Base-by-base conservation (phyloP, 306 rosid genomes). In the Prosopis cineraria region DNA sequence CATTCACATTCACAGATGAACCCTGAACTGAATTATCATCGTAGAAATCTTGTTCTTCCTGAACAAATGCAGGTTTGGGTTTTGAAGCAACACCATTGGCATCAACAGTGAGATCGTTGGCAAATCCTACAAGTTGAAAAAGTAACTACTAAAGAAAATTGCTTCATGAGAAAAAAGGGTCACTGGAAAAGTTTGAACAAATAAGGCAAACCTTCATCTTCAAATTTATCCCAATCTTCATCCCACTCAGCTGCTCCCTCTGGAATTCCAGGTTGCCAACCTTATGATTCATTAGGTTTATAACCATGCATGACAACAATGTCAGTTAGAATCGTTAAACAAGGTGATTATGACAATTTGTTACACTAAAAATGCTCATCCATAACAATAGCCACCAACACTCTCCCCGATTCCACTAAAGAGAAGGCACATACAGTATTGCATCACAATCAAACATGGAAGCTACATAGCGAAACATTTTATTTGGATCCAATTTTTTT, bases 201-300 rank as follows among this genome's bases (percentile, higher is more conserved):
- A 44, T 20, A 70, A 64, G 69, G 79, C 85, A 62, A 78, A 95
- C 98, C 98, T 87, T 90, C 98, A 67, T 95, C 98, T 84, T 95
- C 98, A 72, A 95, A 95, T 84, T 95, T 95, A 89, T 95, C 98
- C 98, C 98, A 95, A 55, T 95, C 98, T 87, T 95, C 98, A 78
- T 95, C 98, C 98, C 98, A 95, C 67, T 82, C 86, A 78, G 93
- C 90, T 58, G 98, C 91, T 63, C 78, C 90, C 63, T 91, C 98
- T 17, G 86, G 81, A 80, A 89, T 82, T 80, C 95, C 97, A 40
- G 97, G 97, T 94, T 87, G 93, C 98, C 98, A 94, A 56, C 98
- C 98, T 94, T 65, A 58, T 75, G 66, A 68, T 78, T 73, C 84
- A 85, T 77, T 47, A 29, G 45, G 55, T 81, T 78, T 33, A 74